Conservation (phyloP, 495 filamentous ascomycete genomes). For the Rostrohypoxylon terebratum region DNA sequence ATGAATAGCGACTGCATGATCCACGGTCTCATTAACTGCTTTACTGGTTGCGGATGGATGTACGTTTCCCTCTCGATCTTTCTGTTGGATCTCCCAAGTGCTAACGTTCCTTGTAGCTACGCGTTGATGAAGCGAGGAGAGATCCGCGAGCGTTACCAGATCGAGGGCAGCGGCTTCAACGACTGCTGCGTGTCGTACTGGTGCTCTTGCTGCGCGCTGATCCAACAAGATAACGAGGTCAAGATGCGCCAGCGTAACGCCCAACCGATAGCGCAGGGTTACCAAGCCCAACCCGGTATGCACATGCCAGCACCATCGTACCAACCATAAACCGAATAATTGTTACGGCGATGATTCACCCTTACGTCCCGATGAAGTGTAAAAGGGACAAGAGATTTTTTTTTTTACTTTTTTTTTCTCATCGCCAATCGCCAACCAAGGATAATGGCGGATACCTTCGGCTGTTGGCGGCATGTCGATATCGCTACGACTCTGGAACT, state of each 20-base stretch:
- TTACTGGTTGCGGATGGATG: slow-evolving; percentile 54
- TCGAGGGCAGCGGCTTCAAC: slow-evolving; percentile 63
- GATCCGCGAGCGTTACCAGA: slow-evolving; percentile 63
- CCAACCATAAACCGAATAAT: slow-evolving; percentile 12
- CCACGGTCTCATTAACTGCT: slow-evolving; percentile 40
- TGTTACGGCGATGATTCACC: too few species aligned
- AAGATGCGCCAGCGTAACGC: slow-evolving; percentile 45
- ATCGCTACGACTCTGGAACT: background rate
- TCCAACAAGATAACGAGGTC: slow-evolving; percentile 55
- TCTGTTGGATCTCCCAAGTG: background rate
- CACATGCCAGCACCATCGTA: slow-evolving; percentile 44
- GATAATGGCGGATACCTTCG: background rate
- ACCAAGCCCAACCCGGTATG: slow-evolving; percentile 49
- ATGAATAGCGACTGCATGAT: slow-evolving; percentile 58
- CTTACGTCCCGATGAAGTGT: background rate
- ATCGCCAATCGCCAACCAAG: background rate
- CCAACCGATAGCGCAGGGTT: slow-evolving; percentile 38
- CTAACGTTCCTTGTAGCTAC: slow-evolving; percentile 38
- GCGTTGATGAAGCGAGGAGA: slow-evolving; percentile 65
- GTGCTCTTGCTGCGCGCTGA: slow-evolving; percentile 64
- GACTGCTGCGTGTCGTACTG: slow-evolving; percentile 67
- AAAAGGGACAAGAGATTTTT: too few species aligned
- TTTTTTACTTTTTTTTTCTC: background rate
- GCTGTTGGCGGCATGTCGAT: background rate
- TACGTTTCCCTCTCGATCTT: slow-evolving; percentile 30